phyloP scores from a whole-genome alignment of 495 filamentous ascomycete genomes.

The Mytilinidion resinicola region DNA sequence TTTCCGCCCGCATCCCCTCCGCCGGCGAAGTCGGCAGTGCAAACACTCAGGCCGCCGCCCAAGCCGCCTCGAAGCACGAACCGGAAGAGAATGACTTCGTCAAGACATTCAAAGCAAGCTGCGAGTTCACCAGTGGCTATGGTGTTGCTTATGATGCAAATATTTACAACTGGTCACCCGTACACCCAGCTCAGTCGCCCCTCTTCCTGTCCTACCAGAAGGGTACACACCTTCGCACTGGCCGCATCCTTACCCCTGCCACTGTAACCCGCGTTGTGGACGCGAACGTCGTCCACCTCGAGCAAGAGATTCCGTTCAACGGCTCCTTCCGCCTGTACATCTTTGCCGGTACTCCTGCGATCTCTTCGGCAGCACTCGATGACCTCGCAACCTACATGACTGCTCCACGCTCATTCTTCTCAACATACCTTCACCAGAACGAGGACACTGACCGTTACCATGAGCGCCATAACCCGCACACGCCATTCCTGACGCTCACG shows the following conservation, averaged over 20 bases:
- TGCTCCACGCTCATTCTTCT: constrained; percentile 63
- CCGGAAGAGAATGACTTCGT: constrained; percentile 55
- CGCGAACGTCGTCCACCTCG: constrained; percentile 77
- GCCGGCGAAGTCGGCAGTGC: constrained; percentile 52
- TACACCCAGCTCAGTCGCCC: constrained; percentile 62
- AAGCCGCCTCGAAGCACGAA: neutral
- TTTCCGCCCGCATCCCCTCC: constrained; percentile 49
- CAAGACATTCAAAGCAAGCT: constrained; percentile 58
- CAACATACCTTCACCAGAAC: constrained; percentile 57
- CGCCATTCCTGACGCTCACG: constrained; percentile 69
- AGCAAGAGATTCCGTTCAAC: constrained; percentile 82
- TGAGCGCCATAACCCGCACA: constrained; percentile 77
- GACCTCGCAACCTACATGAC: constrained; percentile 61
- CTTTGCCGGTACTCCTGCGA: constrained; percentile 63
- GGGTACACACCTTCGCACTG: constrained; percentile 54
- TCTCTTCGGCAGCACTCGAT: constrained; percentile 53
- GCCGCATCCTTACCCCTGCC: constrained; percentile 65
- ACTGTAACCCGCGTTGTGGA: constrained; percentile 79
- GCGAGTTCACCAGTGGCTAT: constrained; percentile 62
- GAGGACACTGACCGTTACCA: constrained; percentile 62
- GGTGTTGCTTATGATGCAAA: constrained; percentile 58
- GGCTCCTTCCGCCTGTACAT: constrained; percentile 81
- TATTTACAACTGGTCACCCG: constrained; percentile 63
- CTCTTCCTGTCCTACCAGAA: constrained; percentile 54
- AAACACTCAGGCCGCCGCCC: constrained; percentile 23